Conservation (phyloP, 2,329 filamentous ascomycete species). For the Pyricularia grisea region DNA sequence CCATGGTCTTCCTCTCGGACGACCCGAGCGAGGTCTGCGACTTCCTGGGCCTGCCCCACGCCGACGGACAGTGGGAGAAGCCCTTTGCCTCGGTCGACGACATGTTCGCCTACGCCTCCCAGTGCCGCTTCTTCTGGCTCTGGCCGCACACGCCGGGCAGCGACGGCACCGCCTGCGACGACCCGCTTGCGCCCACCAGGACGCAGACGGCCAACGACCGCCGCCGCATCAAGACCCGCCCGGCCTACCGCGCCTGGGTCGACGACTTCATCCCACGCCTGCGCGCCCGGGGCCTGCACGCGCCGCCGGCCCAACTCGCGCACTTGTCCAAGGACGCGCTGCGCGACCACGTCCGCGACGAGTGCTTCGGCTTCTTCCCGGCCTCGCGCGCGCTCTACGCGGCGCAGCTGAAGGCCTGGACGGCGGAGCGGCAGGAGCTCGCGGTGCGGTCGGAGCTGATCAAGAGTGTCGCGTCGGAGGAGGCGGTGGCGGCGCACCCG, state of each 20-base stretch:
- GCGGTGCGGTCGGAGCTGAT: constrained; percentile 26
- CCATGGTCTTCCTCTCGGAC: constrained; percentile 50
- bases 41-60: constrained; percentile 52
- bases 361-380: constrained; percentile 43
- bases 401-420: constrained; percentile 29
- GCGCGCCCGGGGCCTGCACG: constrained; percentile 27
- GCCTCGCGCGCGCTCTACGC: constrained; percentile 33
- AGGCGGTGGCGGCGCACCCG: constrained; percentile 4
- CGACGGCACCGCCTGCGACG: background rate
- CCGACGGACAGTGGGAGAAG: constrained; percentile 32
- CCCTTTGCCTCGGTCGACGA: constrained; percentile 45
- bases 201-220: constrained; percentile 44
- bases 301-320: constrained; percentile 4
- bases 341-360: constrained; percentile 37
- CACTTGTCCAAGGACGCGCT: constrained; percentile 10
- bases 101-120: constrained; percentile 52
- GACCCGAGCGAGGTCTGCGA: constrained; percentile 45
- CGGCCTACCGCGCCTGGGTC: constrained; percentile 50
- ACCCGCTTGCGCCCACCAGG: background rate
- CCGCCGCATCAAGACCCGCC: constrained; percentile 42
- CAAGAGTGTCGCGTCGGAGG: constrained; percentile 16
- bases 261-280: constrained; percentile 52
- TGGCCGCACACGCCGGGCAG: constrained; percentile 6
- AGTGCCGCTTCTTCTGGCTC: constrained; percentile 49
- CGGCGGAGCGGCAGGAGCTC: constrained; percentile 26